Base-by-base conservation (phyloP, 2,329 filamentous ascomycete species). In the Stemphylium vesicarium region DNA sequence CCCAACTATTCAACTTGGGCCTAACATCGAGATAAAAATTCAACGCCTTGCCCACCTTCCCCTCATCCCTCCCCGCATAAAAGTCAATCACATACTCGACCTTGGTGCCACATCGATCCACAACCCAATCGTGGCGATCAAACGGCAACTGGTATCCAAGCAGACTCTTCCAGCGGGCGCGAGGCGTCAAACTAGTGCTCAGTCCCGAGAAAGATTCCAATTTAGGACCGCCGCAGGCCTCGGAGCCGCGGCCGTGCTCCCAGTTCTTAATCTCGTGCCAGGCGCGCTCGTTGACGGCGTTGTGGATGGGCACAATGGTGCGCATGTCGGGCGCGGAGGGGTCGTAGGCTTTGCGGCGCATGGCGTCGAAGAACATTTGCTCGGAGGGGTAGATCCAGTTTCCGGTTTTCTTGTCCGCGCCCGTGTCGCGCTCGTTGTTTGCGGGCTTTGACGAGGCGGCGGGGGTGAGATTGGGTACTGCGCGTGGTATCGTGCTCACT, bases 371-470 rank as follows among this genome's bases (percentile, higher is more conserved):
- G 82, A 99, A 99, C 87, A 97, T 96, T 71, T 91, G 89, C 75
- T 98, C 94, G 0, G 90, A 95, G 0, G 95, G 95, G 77, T 99
- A 99, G 57, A 99, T 88, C 95, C 95, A 99, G 75, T 97, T 96
- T 0, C 94, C 94, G 0, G 85, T 85, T 33, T 79, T 73, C 45
- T 82, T 79, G 67, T 91, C 87, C 18, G 86, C 82, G 58, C 90
- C 71, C 0, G 72, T 74, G 73, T 96, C 92, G 58, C 84, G 78
- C 77, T 97, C 92, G 57, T 85, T 83, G 76, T 96, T 96, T 12
- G 89, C 88, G 0, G 85, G 84, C 36, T 56, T 22, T 0, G 49
- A 41, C 4, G 73, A 56, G 57, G 74, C 69, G 1, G 47, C 41
- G 2, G 73, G 56, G 57, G 74, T 69, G 32, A 74, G 73, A 24